These are phyloP conservation scores for Ophiognomonia clavigignenti-juglandacearum DNA, from an alignment of 2,329 filamentous ascomycete genomes.

Conservation along the genomic window DNA sequence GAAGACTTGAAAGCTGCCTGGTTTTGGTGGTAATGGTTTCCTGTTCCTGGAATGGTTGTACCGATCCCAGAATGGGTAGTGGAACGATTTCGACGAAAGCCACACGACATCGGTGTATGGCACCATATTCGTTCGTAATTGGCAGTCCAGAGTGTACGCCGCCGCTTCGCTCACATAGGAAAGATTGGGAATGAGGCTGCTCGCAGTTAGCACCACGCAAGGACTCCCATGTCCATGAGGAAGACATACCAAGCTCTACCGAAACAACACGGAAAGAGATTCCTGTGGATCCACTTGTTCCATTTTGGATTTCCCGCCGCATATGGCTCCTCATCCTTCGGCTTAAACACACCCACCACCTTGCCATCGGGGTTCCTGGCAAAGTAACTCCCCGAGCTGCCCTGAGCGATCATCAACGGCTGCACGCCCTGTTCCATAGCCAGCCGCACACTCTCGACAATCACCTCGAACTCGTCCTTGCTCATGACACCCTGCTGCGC, in stretches of 20 bases:
- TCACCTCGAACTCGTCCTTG: conserved; percentile 75
- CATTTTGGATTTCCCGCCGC: conserved; percentile 96
- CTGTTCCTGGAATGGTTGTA: conserved; percentile 82
- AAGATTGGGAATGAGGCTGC: conserved; percentile 84
- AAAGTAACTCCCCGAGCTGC: conserved; percentile 97
- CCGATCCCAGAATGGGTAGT: conserved; percentile 96
- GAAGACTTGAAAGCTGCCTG: conserved; percentile 96
- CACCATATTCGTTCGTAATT: conserved; percentile 85
- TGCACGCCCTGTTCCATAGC: conserved; percentile 90
- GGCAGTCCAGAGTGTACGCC: conserved; percentile 88
- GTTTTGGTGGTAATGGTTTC: conserved; percentile 81
- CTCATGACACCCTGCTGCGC: conserved; percentile 64
- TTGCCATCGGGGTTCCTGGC: conserved; percentile 87
- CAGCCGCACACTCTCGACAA: conserved; percentile 82
- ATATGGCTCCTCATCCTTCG: conserved; percentile 98
- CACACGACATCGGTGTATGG: conserved; percentile 95
- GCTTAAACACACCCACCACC: conserved; percentile 96
- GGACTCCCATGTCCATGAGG: neutral
- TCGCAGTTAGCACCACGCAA: neutral
- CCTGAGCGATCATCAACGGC: conserved; percentile 93
- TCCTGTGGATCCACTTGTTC: conserved; percentile 99
- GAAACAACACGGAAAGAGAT: conserved; percentile 96
- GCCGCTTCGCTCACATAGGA: conserved; percentile 98
- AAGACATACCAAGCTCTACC: conserved; percentile 71
- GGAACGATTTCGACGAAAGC: conserved; percentile 93